Evolutionary conservation across 2,329 filamentous ascomycete species (phyloP), one percentile per base, ranked within the genome.

Genomic region (Onygena corvina): DNA sequence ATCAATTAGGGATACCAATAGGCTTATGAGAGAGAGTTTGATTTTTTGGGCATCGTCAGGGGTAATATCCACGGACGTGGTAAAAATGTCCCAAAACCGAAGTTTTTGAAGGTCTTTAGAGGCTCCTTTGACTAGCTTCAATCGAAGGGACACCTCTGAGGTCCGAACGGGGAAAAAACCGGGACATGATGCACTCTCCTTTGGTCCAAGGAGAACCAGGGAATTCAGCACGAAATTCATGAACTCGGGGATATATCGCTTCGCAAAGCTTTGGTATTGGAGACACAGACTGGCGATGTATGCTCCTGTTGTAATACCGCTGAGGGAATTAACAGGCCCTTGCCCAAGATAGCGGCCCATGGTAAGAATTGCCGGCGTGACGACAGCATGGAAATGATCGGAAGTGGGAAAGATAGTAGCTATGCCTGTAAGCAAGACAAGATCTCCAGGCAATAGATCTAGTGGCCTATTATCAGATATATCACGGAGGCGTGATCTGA

Each of bases 311-410:
- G 79, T 76, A 52, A 86, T 77, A 56, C 92, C 84, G 5, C 74
- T 68, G 3, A 86, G 66, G 5, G 70, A 72, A 36, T 77, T 72
- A 0, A 87, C 80, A 0, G 82, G 74, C 50, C 81, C 86, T 58
- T 94, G 80, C 1, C 84, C 86, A 21, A 98, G 75, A 66, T 85
- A 95, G 49, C 86, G 80, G 9, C 77, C 78, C 66, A 96, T 86
- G n/a, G 82, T 77, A 3, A 95, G 78, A 67, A 87, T 84, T 0
- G 90, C 84, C 1, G 92, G 92, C 1, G 92, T 98, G 34, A 87
- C 84, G 30, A 96, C 86, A 58, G 92, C 84, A 60, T 98, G 92
- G 67, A 96, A 98, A 67, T 96, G 89, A 66, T 98, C 92, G 0
- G 89, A 95, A 0, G 92, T 94, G 3, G 92, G 89, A 60, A 94